Base-by-base conservation (phyloP, 2,329 filamentous ascomycete species). In the Stagonosporopsis cucurbitacearum region DNA sequence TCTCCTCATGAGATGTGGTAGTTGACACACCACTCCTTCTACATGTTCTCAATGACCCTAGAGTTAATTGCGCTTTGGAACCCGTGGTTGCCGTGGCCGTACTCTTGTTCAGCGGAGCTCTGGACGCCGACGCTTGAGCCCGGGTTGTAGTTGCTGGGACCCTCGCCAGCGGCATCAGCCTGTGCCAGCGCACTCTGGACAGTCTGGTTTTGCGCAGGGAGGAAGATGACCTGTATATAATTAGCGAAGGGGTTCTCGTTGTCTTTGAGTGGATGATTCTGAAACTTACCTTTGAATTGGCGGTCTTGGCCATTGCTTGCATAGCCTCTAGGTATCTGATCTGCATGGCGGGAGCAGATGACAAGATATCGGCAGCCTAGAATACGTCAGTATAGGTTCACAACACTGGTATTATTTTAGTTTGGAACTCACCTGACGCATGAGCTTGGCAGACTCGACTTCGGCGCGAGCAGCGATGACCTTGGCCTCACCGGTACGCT, bases 401-500 rank as follows among this genome's bases (percentile, higher is more conserved):
- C 30, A 32, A 8, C 7, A 32, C 30, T 32, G 4, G 4, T 1
- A 15, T n/a, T n/a, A n/a, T n/a, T 6, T n/a, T n/a, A 8, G 4
- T n/a, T 5, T 32, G 13, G 4, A n/a, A 32, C 30, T 32, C 30
- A 32, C 30, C 30, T 32, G 22, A n/a, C 13, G 15, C 90, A 91
- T 96, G 73, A 98, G 82, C 79, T 97, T 97, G 78, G 95, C 94
- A 49, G 88, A 88, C 79, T 99, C 95, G 73, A 99, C 95, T 67
- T 99, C 95, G 30, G 95, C 95, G 76, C 95, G 91, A 62, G 95
- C 95, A 55, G 92, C 92, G 74, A 99, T 98, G 75, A 99, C 92
- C 84, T 99, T 99, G 80, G 89, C 92, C 79, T 99, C 95, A 80
- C 95, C 95, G 54, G 97, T 96, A 67, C 95, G 89, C 89, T 98